Evolutionary conservation across 176 grass and related monocot species (phyloP), one percentile per base, ranked within the genome.

Genomic region (Oryza rufipogon): DNA sequence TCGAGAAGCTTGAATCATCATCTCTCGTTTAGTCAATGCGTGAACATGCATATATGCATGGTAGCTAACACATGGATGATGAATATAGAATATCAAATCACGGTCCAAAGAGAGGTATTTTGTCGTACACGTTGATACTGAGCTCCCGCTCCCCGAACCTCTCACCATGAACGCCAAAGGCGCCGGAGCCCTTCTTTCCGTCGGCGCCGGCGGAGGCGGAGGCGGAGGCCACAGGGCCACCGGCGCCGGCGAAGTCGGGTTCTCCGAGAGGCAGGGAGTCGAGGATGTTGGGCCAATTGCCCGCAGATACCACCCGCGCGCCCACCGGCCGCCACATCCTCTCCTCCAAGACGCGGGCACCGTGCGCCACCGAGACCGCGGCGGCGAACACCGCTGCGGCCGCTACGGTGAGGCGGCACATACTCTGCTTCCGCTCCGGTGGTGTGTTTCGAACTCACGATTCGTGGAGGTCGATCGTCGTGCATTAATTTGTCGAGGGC

Each of bases 51-150:
- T 39, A 39, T 39, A 39, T 7, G 38, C 39, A 41, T 41, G 39
- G 7, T 41, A 41, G 7, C 39, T 41, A 8, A 41, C 39, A 41
- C 39, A 41, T 41, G 39, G 7, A 41, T 1, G 7, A 41, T 7
- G 39, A 41, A 41, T 7, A 41, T 7, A 41, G 6, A 7, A 8
- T 9, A 41, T 41, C 7, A 3, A 44, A 14, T 49, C 23, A 79
- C 22, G 61, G 76, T 2, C 61, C 76, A 45, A 23, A 66, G 6
- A 71, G 15, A 14, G 74, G 83, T 0, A 70, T 4, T 52, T 70
- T 85, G 36, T 85, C 19, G 83, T 85, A 85, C n/a, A 30, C 39
- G 6, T 77, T 67, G 12, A 84, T 45, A 17, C 2, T 15, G n/a
- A 19, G 1, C 39, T 41, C 7, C 38, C 39, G 79, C 34, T 19